Conservation (phyloP, 768 basidiomycete genomes). For the Asterophora lycoperdoides region DNA sequence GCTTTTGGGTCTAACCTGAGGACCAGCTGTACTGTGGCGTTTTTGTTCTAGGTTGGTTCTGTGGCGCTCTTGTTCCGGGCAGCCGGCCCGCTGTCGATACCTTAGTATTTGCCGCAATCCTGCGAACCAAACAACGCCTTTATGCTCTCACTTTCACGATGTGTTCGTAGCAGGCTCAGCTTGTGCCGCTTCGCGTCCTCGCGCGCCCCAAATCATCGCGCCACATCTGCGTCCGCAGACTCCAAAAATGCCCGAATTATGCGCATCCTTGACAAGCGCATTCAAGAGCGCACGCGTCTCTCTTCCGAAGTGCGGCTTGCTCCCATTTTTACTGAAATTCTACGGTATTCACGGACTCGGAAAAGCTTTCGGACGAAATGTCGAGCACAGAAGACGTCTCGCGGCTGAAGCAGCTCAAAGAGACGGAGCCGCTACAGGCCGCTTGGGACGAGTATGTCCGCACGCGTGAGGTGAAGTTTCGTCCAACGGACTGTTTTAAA, state of each 20-base stretch:
- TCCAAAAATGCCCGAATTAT: slow-evolving; percentile 49
- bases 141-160: slow-evolving; percentile 13
- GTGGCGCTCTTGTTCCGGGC: too few relatives aligned
- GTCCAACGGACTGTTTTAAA: background rate
- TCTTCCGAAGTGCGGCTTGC: slow-evolving; percentile 37
- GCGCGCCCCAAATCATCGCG: background rate
- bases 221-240: slow-evolving; percentile 23
- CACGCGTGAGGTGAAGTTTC: slow-evolving; percentile 48
- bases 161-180: slow-evolving; percentile 2
- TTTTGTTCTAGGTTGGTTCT: too few relatives aligned
- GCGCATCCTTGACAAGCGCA: slow-evolving; percentile 48
- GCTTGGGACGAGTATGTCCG: slow-evolving; percentile 66
- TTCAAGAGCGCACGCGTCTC: slow-evolving; percentile 45
- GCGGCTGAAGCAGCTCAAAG: slow-evolving; percentile 58
- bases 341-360: background rate
- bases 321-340: background rate
- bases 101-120: background rate
- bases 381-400: slow-evolving; percentile 54
- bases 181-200: slow-evolving; percentile 5
- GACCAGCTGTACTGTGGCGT: too few relatives aligned
- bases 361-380: slow-evolving; percentile 49
- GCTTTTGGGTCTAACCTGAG: too few relatives aligned
- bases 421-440: slow-evolving; percentile 59
- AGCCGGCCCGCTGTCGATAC: too few relatives aligned
- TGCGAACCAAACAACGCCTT: background rate